Base-by-base conservation (phyloP, 2,329 filamentous ascomycete genomes). In the Gnomoniopsis sp. region DNA sequence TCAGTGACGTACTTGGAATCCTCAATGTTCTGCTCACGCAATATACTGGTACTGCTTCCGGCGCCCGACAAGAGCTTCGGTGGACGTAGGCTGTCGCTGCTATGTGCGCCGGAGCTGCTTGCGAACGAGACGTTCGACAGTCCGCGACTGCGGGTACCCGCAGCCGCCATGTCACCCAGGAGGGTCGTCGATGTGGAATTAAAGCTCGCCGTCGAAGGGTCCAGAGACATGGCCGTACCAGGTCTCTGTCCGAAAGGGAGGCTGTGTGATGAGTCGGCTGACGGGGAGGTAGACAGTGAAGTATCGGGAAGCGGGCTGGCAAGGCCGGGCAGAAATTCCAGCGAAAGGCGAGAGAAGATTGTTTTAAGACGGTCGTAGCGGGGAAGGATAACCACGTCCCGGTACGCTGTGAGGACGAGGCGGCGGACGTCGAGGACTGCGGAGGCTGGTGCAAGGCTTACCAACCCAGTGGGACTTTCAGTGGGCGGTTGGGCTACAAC, bases 281-380 rank as follows among this genome's bases (percentile, higher is more conserved):
- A 75, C 1, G 80, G 81, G 12, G 80, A 79, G n/a, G 80, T 71
- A 17, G 81, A 79, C 49, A 83, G 67, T 17, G 74, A 65, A 26
- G 68, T 49, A 22, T 76, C 75, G 49, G 71, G 78, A 58, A 71
- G 79, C 55, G 77, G 87, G 65, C 78, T 88, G 66, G 77, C 74
- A 14, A 84, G 71, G 2, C 80, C 79, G 1, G 83, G 83, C 6
- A 86, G 69, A 61, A 89, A 95, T 64, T 97, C 93, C 2, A 98
- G 85, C 3, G 88, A 93, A 0, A 98, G 81, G 2, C 93, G 87
- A 2, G 91, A 96, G 75, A 97, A 97, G 58, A 95, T 93, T 7
- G 86, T 85, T 77, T 95, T 96, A 23, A 99, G 83, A 7, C 85
- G 87, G 57, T 97, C 93, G 73, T 96, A 95, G 53, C 93, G 87